Evolutionary conservation across 768 basidiomycete species (phyloP), one percentile per base, ranked within the genome.

Genomic region (Mycena indigotica): DNA sequence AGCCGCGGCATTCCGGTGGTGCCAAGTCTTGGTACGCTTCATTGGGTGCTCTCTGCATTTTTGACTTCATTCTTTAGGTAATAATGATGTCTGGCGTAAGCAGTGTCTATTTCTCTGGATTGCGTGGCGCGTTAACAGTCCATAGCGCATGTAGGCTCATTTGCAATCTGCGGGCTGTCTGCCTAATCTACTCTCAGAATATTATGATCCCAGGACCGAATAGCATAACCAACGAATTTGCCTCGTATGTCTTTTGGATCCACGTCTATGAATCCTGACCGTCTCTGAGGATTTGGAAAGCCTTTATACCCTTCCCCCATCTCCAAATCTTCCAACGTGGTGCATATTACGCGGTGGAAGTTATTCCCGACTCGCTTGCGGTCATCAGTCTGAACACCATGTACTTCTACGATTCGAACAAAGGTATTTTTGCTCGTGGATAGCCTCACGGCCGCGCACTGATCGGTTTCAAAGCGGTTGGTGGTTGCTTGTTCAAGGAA

Each of bases 71-170:
- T 10, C 21, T 59, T 23, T 60, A 90, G 93, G 93, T 23, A 95
- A 95, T 72, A 95, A 95, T 71, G 93, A 95, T 75, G 81, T 95
- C 49, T 94, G 90, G 84, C 92, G 88, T 90, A 73, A 79, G 87
- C 75, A 16, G 15, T 29, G 24, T 24, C 16, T 45, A 23, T 5
- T 52, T 19, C 23, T 24, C 25, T 4, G 13, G 3, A 17, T 24
- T 17, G 32, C 41, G n/a, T 35, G 21, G 29, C 57, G 21, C 21
- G 28, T 51, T 30, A 41, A 28, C 57, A 53, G 50, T 50, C n/a
- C 63, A 45, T 64, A 87, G 86, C 86, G 21, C 86, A 88, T 74
- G 84, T 86, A 73, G 71, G 39, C 41, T 29, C 44, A 38, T 48
- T 56, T 58, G 32, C 29, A 24, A 30, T 15, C 10, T 12, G 21